Percentiles rank a stretch among this genome's conserved stretches.
Evolutionary conservation across 306 rosid species (phyloP).

Genomic region (Cicer cuneatum): DNA sequence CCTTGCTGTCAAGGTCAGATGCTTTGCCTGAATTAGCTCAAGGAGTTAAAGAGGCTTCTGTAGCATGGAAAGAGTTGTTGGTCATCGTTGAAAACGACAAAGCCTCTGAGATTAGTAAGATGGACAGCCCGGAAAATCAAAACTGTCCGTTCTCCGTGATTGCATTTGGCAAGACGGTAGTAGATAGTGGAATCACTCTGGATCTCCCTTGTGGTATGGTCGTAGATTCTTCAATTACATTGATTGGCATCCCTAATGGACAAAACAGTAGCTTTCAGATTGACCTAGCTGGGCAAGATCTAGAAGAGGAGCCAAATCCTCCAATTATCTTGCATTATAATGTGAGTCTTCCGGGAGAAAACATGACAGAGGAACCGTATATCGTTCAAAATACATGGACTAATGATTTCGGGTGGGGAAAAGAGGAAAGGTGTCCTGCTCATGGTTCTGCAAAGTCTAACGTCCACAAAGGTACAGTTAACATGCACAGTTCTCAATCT

Average conservation of each 20-base stretch:
- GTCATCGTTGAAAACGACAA: conserved; percentile 54
- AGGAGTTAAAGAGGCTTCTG: conserved; percentile 91
- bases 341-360: conserved; percentile 78
- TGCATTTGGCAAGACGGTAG: conserved; percentile 43
- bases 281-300: conserved; percentile 68
- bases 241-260: conserved; percentile 84
- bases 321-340: conserved; percentile 76
- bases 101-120: conserved; percentile 51
- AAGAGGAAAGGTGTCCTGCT: conserved; percentile 78
- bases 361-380: conserved; percentile 79
- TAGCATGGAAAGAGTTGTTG: conserved; percentile 77
- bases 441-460: conserved; percentile 53
- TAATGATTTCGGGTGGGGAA: conserved; percentile 83
- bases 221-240: conserved; percentile 80
- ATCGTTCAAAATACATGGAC: conserved; percentile 88
- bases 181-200: conserved; percentile 56
- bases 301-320: conserved; percentile 59
- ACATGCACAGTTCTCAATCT: background rate
- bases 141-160: conserved; percentile 72
- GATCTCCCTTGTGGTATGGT: conserved; percentile 87
- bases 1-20: conserved; percentile 77
- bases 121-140: conserved; percentile 47
- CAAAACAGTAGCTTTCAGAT: conserved; percentile 68
- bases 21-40: conserved; percentile 78
- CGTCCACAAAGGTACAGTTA: conserved; percentile 59